Evolutionary conservation across 768 basidiomycete species (phyloP), one percentile per base, ranked within the genome.

Genomic region (Rhodosporidiobolus sp.): DNA sequence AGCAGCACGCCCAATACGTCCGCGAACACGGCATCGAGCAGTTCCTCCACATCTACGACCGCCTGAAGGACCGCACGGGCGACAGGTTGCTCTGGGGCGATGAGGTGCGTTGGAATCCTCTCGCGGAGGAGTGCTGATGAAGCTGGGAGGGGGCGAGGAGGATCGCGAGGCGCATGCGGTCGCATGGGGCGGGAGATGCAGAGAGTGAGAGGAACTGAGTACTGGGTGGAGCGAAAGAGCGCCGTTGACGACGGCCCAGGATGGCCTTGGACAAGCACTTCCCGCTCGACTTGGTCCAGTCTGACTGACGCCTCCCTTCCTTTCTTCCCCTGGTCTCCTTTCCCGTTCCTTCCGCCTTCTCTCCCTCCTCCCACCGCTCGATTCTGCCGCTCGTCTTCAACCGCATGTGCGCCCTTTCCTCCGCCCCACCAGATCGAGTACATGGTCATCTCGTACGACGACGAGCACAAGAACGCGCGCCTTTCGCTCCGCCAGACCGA

Each of bases 41-140:
- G 82, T 95, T 99, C 81, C 82, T 99, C 65, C 86, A 94, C 77
- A 92, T 88, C 61, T 99, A 94, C 93, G 88, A 94, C 79, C 87
- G 88, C 59, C 85, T 94, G 79, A 98, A 96, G 85, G 90, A 92
- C 79, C 85, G 91, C 74, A 86, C 87, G 30, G 94, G 94, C 2
- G 94, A 98, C 78, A 90, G 92, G 74, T 84, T 99, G 43, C 85
- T 96, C 19, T 99, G 96, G 96, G 96, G 96, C 26, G 96, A 99
- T 79, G 96, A 99, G 89, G 95, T 95, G 81, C 67, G 82, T 77
- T 57, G 53, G 54, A 54, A 46, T 69, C 61, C 26, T 59, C n/a
- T 60, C 32, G 38, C 38, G 38, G 38, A 43, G 14, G 38, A n/a
- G n/a, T n/a, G n/a, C n/a, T n/a, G n/a, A n/a, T n/a, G 38, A 14